A percentile compares a stretch with the other conserved stretches of the same genome.
Evolutionary conservation across 225 moss, liverwort and hornwort species (phyloP).

Genomic region (Sphagnum contortum): DNA sequence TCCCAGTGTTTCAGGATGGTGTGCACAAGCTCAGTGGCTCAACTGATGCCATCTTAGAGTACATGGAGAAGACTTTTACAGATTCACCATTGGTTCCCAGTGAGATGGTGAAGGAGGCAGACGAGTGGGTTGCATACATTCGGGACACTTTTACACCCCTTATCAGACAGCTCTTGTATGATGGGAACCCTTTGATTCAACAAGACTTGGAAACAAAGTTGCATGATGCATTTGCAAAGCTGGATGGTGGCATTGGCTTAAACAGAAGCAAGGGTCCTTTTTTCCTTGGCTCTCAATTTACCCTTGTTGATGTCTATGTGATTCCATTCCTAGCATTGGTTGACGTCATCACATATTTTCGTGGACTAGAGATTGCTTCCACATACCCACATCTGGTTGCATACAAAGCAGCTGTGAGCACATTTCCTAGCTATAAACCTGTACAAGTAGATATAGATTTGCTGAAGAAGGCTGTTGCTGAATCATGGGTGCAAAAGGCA

Average conservation of each 20-base stretch:
- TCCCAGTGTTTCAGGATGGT: constrained; percentile 70
- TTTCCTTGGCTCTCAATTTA: constrained; percentile 80
- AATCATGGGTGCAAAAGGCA: constrained; percentile 59
- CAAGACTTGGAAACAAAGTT: constrained; percentile 66
- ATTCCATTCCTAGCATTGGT: constrained; percentile 74
- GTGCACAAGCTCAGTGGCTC: constrained; percentile 50
- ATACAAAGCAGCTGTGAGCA: constrained; percentile 70
- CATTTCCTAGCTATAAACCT: constrained; percentile 64
- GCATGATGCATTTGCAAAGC: constrained; percentile 42
- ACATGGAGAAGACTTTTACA: constrained; percentile 58
- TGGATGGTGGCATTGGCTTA: constrained; percentile 48
- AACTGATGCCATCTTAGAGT: constrained; percentile 57
- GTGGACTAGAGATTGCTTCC: constrained; percentile 56
- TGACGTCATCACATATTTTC: constrained; percentile 72
- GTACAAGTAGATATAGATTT: constrained; percentile 64
- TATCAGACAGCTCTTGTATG: constrained; percentile 50
- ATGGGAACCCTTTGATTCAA: constrained; percentile 63
- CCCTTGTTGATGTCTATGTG: constrained; percentile 76
- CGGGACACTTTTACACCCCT: constrained; percentile 53
- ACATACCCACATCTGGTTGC: constrained; percentile 41
- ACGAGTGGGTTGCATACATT: constrained; percentile 60
- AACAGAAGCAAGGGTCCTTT: constrained; percentile 66
- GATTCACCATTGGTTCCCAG: constrained; percentile 43
- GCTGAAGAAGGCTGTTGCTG: constrained; percentile 64
- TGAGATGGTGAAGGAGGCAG: constrained; percentile 41